phyloP scores from a whole-genome alignment of 2,329 filamentous ascomycete genomes.

The Dryadomyces quercivorus region DNA sequence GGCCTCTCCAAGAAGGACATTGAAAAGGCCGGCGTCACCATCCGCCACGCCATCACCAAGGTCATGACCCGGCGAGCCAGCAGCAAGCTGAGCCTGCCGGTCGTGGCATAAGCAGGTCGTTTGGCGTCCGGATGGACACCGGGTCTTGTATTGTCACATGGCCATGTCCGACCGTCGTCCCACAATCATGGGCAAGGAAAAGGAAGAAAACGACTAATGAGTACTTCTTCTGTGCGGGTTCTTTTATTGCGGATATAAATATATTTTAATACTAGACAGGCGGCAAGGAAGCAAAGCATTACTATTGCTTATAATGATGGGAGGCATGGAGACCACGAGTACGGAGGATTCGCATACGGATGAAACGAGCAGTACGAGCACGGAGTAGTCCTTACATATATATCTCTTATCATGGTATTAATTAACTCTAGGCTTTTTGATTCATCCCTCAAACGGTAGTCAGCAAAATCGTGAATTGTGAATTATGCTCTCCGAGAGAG shows the following conservation, averaged over 20 bases:
- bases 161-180: too few species aligned
- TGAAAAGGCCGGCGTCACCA: constrained; percentile 80
- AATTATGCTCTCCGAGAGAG: not conserved
- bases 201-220: too few species aligned
- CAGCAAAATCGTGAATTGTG: not conserved
- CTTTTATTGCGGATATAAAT: not conserved
- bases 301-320: not conserved
- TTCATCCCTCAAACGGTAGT: too few species aligned
- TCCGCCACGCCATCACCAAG: constrained; percentile 89
- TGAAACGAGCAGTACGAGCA: too few species aligned
- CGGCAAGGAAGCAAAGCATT: not conserved
- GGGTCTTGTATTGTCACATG: too few species aligned
- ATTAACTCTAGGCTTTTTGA: too few species aligned
- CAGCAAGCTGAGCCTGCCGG: constrained; percentile 15
- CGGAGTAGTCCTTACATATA: too few species aligned
- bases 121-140: too few species aligned
- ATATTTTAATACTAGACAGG: constrained; percentile 1
- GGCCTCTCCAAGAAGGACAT: constrained; percentile 88
- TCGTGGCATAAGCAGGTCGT: constrained; percentile 4
- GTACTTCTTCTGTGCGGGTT: not conserved
- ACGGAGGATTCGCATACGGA: too few species aligned
- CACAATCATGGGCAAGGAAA: not conserved
- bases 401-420: too few species aligned
- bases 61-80: constrained; percentile 55
- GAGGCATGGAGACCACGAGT: too few species aligned